Conservation (phyloP, 129 eudicot species). For the Lonicera japonica region DNA sequence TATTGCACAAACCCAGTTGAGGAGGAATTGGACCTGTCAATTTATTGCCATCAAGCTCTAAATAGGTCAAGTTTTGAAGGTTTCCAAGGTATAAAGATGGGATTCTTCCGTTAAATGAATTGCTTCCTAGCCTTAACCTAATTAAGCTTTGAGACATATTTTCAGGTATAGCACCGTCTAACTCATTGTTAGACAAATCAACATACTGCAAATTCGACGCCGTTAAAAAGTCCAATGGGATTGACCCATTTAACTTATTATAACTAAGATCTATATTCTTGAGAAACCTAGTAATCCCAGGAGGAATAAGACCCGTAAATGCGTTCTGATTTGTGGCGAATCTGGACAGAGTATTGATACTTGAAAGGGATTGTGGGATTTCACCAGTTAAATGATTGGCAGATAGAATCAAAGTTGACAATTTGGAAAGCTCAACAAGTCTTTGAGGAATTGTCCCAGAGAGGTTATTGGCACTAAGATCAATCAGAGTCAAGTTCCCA, state of each 20-base stretch:
- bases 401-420: conserved; percentile 54
- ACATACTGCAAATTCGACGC: conserved; percentile 42
- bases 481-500: conserved; percentile 45
- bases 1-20: conserved; percentile 37
- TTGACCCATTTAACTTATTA: conserved; percentile 46
- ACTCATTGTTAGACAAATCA: conserved; percentile 48
- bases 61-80: conserved; percentile 35
- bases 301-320: conserved; percentile 55
- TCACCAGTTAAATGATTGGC: conserved; percentile 43
- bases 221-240: conserved; percentile 52
- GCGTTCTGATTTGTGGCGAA: conserved; percentile 70
- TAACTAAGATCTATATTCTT: conserved; percentile 64
- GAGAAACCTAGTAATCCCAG: conserved; percentile 36
- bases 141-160: conserved; percentile 28
- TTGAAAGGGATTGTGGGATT: conserved; percentile 37
- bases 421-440: conserved; percentile 31
- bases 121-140: conserved; percentile 64
- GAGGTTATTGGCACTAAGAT: conserved; percentile 43
- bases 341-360: conserved; percentile 29
- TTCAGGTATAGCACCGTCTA: conserved; percentile 54
- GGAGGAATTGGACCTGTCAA: conserved; percentile 54
- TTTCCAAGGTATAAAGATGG: conserved; percentile 40
- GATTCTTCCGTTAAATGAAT: conserved; percentile 41
- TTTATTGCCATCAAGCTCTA: conserved; percentile 50
- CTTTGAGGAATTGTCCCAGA: conserved; percentile 42